Evolutionary conservation across 169 alveolate species (phyloP), one percentile per base, ranked within the genome.

Genomic region (Cryptosporidium tyzzeri): DNA sequence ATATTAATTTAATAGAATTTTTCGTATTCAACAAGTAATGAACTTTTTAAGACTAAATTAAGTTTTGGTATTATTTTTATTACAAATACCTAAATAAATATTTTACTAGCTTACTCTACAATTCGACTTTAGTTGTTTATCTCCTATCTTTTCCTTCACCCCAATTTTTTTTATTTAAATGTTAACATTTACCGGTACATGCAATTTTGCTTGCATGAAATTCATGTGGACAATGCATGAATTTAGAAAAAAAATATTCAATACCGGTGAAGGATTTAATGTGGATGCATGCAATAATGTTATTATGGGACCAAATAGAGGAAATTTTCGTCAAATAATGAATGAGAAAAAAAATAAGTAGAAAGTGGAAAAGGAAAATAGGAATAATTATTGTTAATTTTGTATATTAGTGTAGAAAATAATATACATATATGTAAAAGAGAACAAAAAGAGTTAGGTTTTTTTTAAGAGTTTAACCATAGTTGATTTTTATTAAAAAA

Each of bases 201-300:
- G 67, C 67, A 55, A 23, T n/a, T 55, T n/a, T n/a, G 14, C 29
- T 9, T 55, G 67, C 67, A 55, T 55, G 67, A 0, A 55, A 55
- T 23, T 9, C 67, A 48, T 48, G 55, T 14, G 53, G 53, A 9
- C 0, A 45, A 45, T 45, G 53, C 55, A 48, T 48, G 55, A 2
- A 48, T 48, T 48, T 48, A 14, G 18, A 55, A 53, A 53, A 53
- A 53, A 5, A 23, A n/a, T 21, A n/a, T n/a, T 55, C 67, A 55
- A 55, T 55, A 55, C 67, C 67, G 67, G 67, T n/a, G 67, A 9
- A 55, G 26, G 2, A 55, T 23, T 55, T 55, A 55, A 55, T 55
- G 67, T 55, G 67, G 67, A 55, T 10, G 37, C 67, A 55, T 55
- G 67, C 35, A 55, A 55, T 8, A 8, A 48, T 48, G 55, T 9